Percentiles rank a stretch among this genome's conserved stretches.
phyloP scores from a whole-genome alignment of 2,329 filamentous ascomycete genomes.

The Penicillium hesseltinei region DNA sequence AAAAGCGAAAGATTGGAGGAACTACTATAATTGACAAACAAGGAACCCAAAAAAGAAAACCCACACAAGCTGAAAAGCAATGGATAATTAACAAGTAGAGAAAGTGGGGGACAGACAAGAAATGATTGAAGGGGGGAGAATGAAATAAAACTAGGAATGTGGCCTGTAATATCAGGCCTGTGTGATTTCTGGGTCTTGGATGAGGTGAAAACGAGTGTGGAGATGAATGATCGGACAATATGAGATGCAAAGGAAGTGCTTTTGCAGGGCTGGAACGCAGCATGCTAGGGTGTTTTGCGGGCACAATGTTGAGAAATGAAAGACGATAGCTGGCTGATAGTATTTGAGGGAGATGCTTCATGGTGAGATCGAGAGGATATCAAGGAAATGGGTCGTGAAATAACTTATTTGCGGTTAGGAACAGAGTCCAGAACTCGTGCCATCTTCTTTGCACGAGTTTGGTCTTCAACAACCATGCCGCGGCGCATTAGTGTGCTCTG shows the following conservation, averaged over 20 bases:
- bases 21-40: background rate
- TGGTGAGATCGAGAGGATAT: background rate
- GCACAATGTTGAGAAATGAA: background rate
- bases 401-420: constrained; percentile 12
- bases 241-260: constrained; percentile 11
- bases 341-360: background rate
- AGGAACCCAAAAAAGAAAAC: background rate
- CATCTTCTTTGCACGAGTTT: constrained; percentile 69
- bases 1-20: background rate
- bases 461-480: constrained; percentile 67
- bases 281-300: constrained; percentile 1
- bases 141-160: background rate
- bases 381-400: constrained; percentile 1
- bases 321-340: background rate
- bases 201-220: constrained; percentile 11
- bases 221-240: background rate
- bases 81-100: background rate
- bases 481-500: constrained; percentile 65
- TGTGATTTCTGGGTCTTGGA: background rate
- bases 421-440: constrained; percentile 35
- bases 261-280: constrained; percentile 24
- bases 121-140: background rate
- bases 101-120: background rate
- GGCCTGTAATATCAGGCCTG: background rate
- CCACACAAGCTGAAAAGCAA: background rate